phyloP scores from a whole-genome alignment of 2,329 filamentous ascomycete genomes.

The Zymoseptoria brevis region DNA sequence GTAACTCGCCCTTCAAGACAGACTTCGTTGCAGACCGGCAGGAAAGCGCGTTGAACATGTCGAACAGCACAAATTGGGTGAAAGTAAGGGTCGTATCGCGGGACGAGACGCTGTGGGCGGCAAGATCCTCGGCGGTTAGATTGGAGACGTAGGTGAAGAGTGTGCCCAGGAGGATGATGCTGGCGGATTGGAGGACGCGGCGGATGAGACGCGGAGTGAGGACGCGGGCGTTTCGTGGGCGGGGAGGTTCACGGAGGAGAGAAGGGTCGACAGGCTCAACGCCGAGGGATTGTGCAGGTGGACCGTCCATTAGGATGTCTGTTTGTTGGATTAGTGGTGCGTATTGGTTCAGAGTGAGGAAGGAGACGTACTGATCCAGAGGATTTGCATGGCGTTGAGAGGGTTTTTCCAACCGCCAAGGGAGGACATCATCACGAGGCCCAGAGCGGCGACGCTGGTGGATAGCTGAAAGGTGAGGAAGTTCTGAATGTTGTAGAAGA shows the following conservation, averaged over 20 bases:
- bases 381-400: constrained; percentile 97
- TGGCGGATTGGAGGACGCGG: constrained; percentile 78
- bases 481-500: constrained; percentile 99
- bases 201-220: constrained; percentile 76
- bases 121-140: constrained; percentile 67
- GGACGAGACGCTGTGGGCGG: constrained; percentile 58
- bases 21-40: constrained; percentile 90
- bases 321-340: constrained; percentile 7
- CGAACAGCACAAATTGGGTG: constrained; percentile 96
- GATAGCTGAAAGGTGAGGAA: constrained; percentile 98
- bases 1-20: constrained; percentile 68
- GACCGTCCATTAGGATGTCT: constrained; percentile 99
- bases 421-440: constrained; percentile 85
- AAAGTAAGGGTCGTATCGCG: constrained; percentile 99
- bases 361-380: constrained; percentile 85
- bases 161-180: constrained; percentile 87
- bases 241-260: constrained; percentile 85
- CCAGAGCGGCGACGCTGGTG: constrained; percentile 88
- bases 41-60: constrained; percentile 97
- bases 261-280: constrained; percentile 91
- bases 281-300: constrained; percentile 90
- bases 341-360: neutral
- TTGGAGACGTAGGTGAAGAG: constrained; percentile 85
- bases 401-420: constrained; percentile 90
- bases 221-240: constrained; percentile 78